Percentiles rank a stretch among this genome's conserved stretches.
Evolutionary conservation across 2,329 filamentous ascomycete genomes (phyloP).

Genomic region (Colletotrichum sp.): DNA sequence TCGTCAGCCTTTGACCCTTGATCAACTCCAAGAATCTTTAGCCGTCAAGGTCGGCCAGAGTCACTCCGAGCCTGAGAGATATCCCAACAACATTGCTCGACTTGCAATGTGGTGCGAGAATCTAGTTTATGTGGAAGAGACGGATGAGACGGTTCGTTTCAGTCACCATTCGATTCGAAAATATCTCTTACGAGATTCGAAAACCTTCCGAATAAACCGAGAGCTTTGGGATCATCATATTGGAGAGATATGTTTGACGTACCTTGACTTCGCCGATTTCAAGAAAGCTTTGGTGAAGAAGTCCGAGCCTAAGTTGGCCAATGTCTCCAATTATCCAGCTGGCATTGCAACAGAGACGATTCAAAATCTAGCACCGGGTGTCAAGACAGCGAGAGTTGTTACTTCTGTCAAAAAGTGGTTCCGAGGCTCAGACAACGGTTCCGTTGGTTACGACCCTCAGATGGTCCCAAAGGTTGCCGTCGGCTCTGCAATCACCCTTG

Average conservation of each 20-base stretch:
- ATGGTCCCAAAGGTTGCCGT: no score
- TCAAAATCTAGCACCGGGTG: no score
- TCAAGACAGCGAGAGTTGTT: no score
- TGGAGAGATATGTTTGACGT: conserved; percentile 43
- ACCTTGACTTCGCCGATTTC: conserved; percentile 44
- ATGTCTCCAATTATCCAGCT: background rate
- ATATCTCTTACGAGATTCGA: conserved; percentile 26
- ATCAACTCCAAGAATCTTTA: background rate
- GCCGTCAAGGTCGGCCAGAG: background rate
- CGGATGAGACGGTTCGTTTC: conserved; percentile 34
- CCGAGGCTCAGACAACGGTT: no score
- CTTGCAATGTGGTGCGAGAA: conserved; percentile 37
- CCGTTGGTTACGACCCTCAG: no score
- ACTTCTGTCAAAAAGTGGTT: no score
- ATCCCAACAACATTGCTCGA: conserved; percentile 30
- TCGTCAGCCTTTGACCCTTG: background rate
- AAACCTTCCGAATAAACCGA: conserved; percentile 19
- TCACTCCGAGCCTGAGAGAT: conserved; percentile 25
- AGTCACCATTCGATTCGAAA: conserved; percentile 36
- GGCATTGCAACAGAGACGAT: no score
- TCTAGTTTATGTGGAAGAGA: conserved; percentile 36
- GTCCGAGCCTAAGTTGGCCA: background rate
- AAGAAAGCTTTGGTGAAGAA: conserved; percentile 29
- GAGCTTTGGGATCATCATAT: conserved; percentile 30
- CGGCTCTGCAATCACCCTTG: no score